Conservation (phyloP, 805 yeast species). For the Blastobotrys parvus region DNA sequence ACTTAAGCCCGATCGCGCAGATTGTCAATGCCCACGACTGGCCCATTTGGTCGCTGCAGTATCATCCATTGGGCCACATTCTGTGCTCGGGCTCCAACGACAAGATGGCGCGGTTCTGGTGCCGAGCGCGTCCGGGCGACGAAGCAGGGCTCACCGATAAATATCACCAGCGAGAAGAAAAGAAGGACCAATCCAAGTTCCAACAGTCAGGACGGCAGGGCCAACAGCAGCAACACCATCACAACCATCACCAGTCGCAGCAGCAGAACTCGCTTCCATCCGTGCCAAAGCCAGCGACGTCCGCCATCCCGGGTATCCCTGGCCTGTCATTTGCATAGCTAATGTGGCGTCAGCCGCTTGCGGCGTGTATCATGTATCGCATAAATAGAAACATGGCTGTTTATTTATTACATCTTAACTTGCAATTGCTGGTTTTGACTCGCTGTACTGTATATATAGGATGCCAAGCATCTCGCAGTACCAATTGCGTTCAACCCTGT, state of each 20-base stretch:
- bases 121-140: slow-evolving; percentile 85
- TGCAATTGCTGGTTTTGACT: too few species aligned
- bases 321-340: too few species aligned
- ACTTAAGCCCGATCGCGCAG: slow-evolving; percentile 28
- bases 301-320: too few species aligned
- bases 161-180: slow-evolving; percentile 54
- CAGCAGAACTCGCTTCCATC: background rate
- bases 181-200: background rate
- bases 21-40: slow-evolving; percentile 94
- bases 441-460: too few species aligned
- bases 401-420: too few species aligned
- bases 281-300: too few species aligned
- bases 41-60: slow-evolving; percentile 81
- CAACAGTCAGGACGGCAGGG: slow-evolving; percentile 2
- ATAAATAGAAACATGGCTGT: too few species aligned
- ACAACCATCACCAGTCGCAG: background rate
- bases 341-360: too few species aligned
- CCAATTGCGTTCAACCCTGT: too few species aligned
- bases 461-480: too few species aligned
- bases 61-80: slow-evolving; percentile 91
- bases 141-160: slow-evolving; percentile 74
- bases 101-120: slow-evolving; percentile 89
- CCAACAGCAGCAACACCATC: background rate
- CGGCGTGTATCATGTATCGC: too few species aligned
- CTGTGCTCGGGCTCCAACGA: slow-evolving; percentile 91